Evolutionary conservation across 164 flowering plant species (phyloP).

Genomic region (Liquidambar formosana): DNA sequence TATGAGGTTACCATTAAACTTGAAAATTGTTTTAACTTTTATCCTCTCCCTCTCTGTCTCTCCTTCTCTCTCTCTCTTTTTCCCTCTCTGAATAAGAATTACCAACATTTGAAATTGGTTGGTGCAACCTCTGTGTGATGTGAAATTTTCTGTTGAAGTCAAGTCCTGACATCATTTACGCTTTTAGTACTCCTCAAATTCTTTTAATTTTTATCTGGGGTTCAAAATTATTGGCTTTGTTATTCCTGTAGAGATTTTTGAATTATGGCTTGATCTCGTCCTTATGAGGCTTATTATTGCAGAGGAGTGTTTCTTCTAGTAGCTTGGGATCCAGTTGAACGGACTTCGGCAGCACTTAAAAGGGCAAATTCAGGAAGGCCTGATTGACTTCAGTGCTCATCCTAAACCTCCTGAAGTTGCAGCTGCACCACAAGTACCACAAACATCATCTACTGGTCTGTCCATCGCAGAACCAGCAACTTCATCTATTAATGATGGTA

Average conservation of each 20-base stretch:
- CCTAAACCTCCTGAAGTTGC: slow-evolving; percentile 62
- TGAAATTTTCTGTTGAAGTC: too few species aligned
- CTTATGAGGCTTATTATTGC: slow-evolving; percentile 24
- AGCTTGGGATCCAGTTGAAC: slow-evolving; percentile 72
- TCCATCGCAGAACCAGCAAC: slow-evolving; percentile 36
- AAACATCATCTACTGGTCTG: slow-evolving; percentile 26
- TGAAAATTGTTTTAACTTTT: too few species aligned
- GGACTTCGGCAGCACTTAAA: slow-evolving; percentile 54
- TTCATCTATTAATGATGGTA: slow-evolving; percentile 37
- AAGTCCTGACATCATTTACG: too few species aligned
- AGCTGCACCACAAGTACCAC: slow-evolving; percentile 37
- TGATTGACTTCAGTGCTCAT: slow-evolving; percentile 89
- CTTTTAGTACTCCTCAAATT: too few species aligned
- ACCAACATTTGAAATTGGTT: too few species aligned
- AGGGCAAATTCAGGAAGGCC: slow-evolving; percentile 54
- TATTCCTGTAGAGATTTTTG: too few species aligned
- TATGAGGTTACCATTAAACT: background rate
- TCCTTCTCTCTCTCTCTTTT: too few species aligned
- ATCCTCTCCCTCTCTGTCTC: too few species aligned
- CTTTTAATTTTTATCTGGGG: too few species aligned
- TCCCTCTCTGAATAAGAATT: too few species aligned
- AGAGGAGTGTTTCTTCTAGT: slow-evolving; percentile 89
- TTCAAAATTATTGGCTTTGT: too few species aligned
- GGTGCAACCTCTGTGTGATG: too few species aligned
- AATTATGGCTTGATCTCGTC: background rate